phyloP scores from a whole-genome alignment of 495 filamentous ascomycete genomes.

The Geopyxis carbonaria region DNA sequence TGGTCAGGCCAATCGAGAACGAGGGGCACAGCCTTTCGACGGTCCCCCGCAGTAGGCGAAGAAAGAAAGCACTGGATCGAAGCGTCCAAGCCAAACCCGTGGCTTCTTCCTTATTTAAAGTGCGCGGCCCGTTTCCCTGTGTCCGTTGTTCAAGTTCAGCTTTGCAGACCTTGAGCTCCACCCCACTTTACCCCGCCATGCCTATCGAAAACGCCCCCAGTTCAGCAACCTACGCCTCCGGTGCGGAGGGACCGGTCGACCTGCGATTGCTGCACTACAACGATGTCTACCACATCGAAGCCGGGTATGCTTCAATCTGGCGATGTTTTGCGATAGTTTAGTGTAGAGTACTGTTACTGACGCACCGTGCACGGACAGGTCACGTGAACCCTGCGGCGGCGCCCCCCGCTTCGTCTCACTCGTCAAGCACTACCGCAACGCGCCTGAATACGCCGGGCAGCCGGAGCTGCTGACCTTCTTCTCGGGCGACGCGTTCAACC shows the following conservation, averaged over 20 bases:
- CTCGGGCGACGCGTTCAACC: slow-evolving; percentile 85
- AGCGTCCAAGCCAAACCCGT: too few relatives aligned
- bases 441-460: slow-evolving; percentile 38
- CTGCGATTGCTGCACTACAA: slow-evolving; percentile 78
- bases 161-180: too few relatives aligned
- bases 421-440: slow-evolving; percentile 47
- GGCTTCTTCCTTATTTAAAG: too few relatives aligned
- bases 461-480: slow-evolving; percentile 61
- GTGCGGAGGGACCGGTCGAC: slow-evolving; percentile 40
- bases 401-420: slow-evolving; percentile 64
- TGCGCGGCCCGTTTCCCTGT: too few relatives aligned
- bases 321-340: not conserved
- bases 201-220: slow-evolving; percentile 8
- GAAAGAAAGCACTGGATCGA: too few relatives aligned
- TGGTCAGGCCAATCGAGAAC: too few relatives aligned
- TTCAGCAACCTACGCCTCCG: slow-evolving; percentile 36
- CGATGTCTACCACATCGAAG: slow-evolving; percentile 64
- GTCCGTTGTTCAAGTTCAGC: too few relatives aligned
- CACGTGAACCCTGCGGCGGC: slow-evolving; percentile 62
- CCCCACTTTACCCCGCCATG: too few relatives aligned
- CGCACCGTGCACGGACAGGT: not conserved
- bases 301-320: slow-evolving; percentile 2
- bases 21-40: too few relatives aligned
- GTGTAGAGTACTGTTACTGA: not conserved
- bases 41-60: too few relatives aligned